Conservation (phyloP, 306 rosid genomes). For the Trifolium pratense region DNA sequence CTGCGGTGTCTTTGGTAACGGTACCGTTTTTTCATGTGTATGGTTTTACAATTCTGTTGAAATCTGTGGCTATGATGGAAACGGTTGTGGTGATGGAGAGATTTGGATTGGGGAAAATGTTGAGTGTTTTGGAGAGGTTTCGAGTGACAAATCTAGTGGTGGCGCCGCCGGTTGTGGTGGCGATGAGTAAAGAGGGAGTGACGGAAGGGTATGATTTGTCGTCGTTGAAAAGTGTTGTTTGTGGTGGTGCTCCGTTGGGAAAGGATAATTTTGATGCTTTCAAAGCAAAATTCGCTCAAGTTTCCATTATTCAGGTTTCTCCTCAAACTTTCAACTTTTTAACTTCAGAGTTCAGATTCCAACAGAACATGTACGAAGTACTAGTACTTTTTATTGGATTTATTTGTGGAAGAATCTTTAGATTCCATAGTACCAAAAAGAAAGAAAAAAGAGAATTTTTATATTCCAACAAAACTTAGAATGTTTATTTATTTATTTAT, state of each 20-base stretch:
- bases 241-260: conserved; percentile 58
- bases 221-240: conserved; percentile 40
- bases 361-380: background rate
- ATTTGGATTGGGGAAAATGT: conserved; percentile 47
- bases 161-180: conserved; percentile 55
- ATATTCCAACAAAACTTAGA: too few relatives aligned
- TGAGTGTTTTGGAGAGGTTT: conserved; percentile 51
- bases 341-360: too few relatives aligned
- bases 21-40: conserved; percentile 58
- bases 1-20: conserved; percentile 48
- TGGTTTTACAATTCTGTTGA: conserved; percentile 47
- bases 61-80: conserved; percentile 45
- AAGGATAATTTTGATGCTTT: conserved; percentile 43
- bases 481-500: too few relatives aligned
- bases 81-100: conserved; percentile 58
- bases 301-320: conserved; percentile 38
- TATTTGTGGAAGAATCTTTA: too few relatives aligned
- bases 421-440: too few relatives aligned
- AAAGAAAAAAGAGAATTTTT: too few relatives aligned
- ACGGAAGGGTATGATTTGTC: conserved; percentile 45
- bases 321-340: background rate
- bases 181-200: conserved; percentile 40
- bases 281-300: conserved; percentile 47
- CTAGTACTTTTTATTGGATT: too few relatives aligned
- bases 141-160: conserved; percentile 42